These are phyloP conservation scores for Tolypocladium nubicola DNA, from an alignment of 2,329 filamentous ascomycete genomes.

Conservation along the genomic window DNA sequence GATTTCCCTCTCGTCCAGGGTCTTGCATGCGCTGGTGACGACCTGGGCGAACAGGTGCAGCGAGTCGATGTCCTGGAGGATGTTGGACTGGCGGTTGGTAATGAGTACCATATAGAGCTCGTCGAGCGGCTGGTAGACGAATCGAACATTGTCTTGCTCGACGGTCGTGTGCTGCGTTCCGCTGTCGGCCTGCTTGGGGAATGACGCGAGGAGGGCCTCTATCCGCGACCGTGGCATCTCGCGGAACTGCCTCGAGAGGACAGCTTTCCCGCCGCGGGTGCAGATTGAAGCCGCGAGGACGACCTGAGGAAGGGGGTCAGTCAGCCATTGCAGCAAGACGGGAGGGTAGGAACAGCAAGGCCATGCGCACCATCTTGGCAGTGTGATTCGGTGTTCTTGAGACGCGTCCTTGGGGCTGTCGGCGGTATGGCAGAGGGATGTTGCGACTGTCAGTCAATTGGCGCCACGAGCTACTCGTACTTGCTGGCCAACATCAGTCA, in stretches of 20 bases:
- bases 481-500: not conserved
- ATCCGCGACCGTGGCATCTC: conserved; percentile 96
- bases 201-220: conserved; percentile 90
- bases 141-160: conserved; percentile 98
- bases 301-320: conserved; percentile 48
- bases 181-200: conserved; percentile 93
- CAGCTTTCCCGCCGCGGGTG: conserved; percentile 94
- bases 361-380: conserved; percentile 27
- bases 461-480: not conserved
- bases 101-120: conserved; percentile 99
- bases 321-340: not conserved
- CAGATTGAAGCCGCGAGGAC: conserved; percentile 98
- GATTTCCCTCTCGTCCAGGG: conserved; percentile 90
- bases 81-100: conserved; percentile 98
- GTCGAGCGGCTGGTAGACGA: conserved; percentile 97
- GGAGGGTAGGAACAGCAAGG: not conserved
- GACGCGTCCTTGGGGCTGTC: not conserved
- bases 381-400: conserved; percentile 3
- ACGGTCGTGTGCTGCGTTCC: conserved; percentile 96
- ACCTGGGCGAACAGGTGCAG: conserved; percentile 97
- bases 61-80: conserved; percentile 97
- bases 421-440: not conserved
- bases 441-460: conserved; percentile 4
- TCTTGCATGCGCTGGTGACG: conserved; percentile 93
- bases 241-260: conserved; percentile 93